Base-by-base conservation (phyloP, 805 yeast species). In the Lachancea kluyveri region DNA sequence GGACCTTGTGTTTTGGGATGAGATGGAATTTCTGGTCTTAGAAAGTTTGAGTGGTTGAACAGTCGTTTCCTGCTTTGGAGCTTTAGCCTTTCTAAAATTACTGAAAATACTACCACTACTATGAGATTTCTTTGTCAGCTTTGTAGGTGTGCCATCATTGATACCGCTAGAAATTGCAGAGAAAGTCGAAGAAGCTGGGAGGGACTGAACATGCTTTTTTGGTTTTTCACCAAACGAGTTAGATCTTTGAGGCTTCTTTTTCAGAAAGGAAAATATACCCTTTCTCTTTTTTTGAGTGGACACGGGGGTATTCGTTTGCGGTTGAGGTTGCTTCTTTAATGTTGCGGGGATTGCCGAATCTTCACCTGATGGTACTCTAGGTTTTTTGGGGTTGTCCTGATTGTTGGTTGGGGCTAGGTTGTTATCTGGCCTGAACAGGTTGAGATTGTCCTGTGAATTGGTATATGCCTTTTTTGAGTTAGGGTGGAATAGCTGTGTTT, bases 61-160 rank as follows among this genome's bases (percentile, higher is more conserved):
- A n/a, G n/a, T 22, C 4, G 32, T 21, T 5, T 9, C 25, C 20
- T 23, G 15, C n/a, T 15, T 24, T 6, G 18, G 17, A 13, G 15
- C 43, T 35, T 42, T 48, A 23, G 36, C 40, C 28, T 43, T 46
- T 27, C 43, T 40, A 19, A 55, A 48, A 6, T 44, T 40, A 29
- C 45, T 47, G 21, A 55, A 55, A 12, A 55, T 42, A 18, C 51
- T 51, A n/a, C 36, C 48, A 18, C 48, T 51, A 27, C 59, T 54
- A 15, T 42, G 47, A 3, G 59, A 52, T 31, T 47, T 52, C 20
- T 47, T 50, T 0, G 47, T 38, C 1, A 48, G 23, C 17, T 44
- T 46, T 17, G 43, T 50, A 7, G 54, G 40, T 1, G 45, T 26
- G 10, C 22, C 39, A 10, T 38, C 11, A 37, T 40, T 8, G 23